Conservation (phyloP, 176 grass and related monocot species). For the Melocanna baccifera region DNA sequence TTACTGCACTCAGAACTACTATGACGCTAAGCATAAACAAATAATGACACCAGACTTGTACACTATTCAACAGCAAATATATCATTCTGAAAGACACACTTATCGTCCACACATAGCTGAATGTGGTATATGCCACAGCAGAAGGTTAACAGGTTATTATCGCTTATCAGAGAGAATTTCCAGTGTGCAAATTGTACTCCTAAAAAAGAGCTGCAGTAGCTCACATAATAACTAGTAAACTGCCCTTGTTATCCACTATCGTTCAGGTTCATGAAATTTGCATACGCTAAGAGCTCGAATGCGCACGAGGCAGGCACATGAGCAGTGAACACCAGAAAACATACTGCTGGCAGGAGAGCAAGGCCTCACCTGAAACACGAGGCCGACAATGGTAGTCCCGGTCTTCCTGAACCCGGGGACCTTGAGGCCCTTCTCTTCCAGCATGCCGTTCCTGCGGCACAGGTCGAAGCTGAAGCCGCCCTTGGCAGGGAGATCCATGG, state of each 20-base stretch:
- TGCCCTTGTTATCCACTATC: neutral
- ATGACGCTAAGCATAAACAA: neutral
- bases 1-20: neutral
- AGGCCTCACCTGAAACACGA: slow-evolving; percentile 65
- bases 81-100: neutral
- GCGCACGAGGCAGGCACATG: neutral
- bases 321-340: neutral
- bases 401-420: slow-evolving; percentile 73
- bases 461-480: slow-evolving; percentile 85
- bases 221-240: neutral
- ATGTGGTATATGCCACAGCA: neutral
- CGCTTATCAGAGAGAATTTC: neutral
- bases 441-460: slow-evolving; percentile 69
- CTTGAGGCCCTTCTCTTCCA: slow-evolving; percentile 57
- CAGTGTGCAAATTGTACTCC: neutral
- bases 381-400: slow-evolving; percentile 89
- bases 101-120: neutral
- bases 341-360: neutral
- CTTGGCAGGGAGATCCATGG: slow-evolving; percentile 60
- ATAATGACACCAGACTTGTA: neutral
- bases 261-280: neutral
- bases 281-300: neutral
- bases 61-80: slow-evolving; percentile 6
- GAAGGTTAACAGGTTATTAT: neutral
- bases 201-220: neutral